Conservation (phyloP, 106 monocot species). For the Narthecium ossifragum region DNA sequence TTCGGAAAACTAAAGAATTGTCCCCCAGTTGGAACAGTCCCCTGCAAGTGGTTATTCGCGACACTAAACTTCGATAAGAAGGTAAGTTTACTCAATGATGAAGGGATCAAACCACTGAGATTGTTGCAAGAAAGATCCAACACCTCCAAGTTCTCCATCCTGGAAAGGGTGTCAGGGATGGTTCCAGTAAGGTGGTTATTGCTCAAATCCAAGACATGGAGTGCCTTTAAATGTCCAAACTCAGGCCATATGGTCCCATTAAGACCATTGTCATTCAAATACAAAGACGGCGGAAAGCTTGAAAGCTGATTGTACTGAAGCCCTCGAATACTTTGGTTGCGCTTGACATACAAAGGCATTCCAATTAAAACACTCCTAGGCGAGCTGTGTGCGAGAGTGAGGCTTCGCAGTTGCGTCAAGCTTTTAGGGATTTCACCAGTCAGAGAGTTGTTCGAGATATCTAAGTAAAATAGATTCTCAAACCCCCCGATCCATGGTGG, state of each 20-base stretch:
- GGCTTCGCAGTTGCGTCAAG: conserved; percentile 52
- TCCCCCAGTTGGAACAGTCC: conserved; percentile 44
- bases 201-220: conserved; percentile 73
- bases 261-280: conserved; percentile 47
- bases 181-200: conserved; percentile 42
- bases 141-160: conserved; percentile 63
- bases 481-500: conserved; percentile 52
- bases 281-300: conserved; percentile 61
- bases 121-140: conserved; percentile 55
- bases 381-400: conserved; percentile 11
- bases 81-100: conserved; percentile 49
- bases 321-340: conserved; percentile 34
- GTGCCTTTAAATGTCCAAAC: conserved; percentile 58
- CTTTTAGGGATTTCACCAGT: conserved; percentile 49
- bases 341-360: conserved; percentile 53
- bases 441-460: conserved; percentile 74
- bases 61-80: conserved; percentile 79
- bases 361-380: conserved; percentile 5
- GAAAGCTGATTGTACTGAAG: conserved; percentile 65
- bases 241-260: conserved; percentile 57
- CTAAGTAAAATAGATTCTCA: conserved; percentile 50
- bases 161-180: conserved; percentile 45
- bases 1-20: conserved; percentile 68
- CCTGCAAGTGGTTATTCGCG: conserved; percentile 43
- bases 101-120: conserved; percentile 54